phyloP scores from a whole-genome alignment of 2,329 filamentous ascomycete genomes.

The Pyrenophora graminea region DNA sequence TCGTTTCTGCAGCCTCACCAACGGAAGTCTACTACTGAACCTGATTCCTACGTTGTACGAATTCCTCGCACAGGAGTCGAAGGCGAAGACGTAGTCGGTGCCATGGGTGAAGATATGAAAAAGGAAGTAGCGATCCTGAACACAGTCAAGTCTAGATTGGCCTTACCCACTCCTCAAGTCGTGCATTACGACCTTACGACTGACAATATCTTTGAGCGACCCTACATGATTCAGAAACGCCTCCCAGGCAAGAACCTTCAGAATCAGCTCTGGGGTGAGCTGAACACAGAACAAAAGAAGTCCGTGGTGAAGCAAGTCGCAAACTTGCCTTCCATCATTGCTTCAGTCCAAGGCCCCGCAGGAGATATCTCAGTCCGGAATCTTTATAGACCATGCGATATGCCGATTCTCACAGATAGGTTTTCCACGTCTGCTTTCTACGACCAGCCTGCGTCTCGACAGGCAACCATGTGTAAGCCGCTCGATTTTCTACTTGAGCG shows the following conservation, averaged over 20 bases:
- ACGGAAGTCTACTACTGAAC: accelerated
- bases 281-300: no score
- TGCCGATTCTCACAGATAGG: slow-evolving; percentile 1
- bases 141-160: not conserved
- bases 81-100: slow-evolving; percentile 1
- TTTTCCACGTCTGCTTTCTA: not conserved
- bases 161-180: slow-evolving; percentile 9
- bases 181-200: not conserved
- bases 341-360: no score
- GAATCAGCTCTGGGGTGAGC: no score
- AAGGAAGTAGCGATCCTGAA: slow-evolving; percentile 8
- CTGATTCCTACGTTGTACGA: slow-evolving; percentile 12
- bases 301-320: no score
- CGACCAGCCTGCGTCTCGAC: not conserved
- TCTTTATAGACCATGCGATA: not conserved
- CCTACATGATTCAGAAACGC: not conserved
- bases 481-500: slow-evolving; percentile 8
- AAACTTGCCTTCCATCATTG: no score
- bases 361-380: not conserved
- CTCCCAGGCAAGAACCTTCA: no score
- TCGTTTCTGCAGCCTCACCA: no score
- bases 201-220: not conserved
- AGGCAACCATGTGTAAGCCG: not conserved
- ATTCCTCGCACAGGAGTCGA: not conserved
- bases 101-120: not conserved